A percentile compares a stretch with the other conserved stretches of the same genome.
Conservation (phyloP, 768 basidiomycete species). For the Rhizopogon vinicolor region DNA sequence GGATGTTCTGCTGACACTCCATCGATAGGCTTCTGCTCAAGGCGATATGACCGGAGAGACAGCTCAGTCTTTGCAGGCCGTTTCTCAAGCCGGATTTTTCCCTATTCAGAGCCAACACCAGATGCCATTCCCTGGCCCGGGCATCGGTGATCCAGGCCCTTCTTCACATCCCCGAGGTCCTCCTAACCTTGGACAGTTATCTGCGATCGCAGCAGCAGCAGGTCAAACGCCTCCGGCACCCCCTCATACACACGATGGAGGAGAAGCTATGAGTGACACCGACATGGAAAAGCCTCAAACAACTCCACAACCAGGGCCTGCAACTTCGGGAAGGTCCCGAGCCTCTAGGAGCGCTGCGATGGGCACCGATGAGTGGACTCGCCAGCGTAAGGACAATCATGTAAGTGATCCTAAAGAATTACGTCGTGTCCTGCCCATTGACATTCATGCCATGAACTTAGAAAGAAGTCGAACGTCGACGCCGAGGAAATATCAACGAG, state of each 20-base stretch:
- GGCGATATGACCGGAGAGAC: constrained; percentile 59
- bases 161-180: constrained; percentile 69
- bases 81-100: constrained; percentile 40
- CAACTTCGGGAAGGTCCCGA: constrained; percentile 35
- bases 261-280: constrained; percentile 21
- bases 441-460: constrained; percentile 27
- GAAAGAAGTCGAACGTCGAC: constrained; percentile 98
- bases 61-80: constrained; percentile 52
- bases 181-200: constrained; percentile 57
- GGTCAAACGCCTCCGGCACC: constrained; percentile 34
- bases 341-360: constrained; percentile 55
- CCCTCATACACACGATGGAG: constrained; percentile 11
- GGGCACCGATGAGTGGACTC: constrained; percentile 75
- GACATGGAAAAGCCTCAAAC: constrained; percentile 20
- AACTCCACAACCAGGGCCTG: constrained; percentile 24
- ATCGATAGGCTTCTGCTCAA: constrained; percentile 36
- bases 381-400: constrained; percentile 80
- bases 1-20: not conserved
- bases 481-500: constrained; percentile 94
- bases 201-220: constrained; percentile 38
- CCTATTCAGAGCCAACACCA: constrained; percentile 25
- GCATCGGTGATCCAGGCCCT: constrained; percentile 64
- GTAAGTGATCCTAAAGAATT: constrained; percentile 34
- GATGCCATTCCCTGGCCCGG: constrained; percentile 32
- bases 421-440: not conserved